Percentiles rank a stretch among this genome's conserved stretches.
These are phyloP conservation scores for Aspergillus latus DNA, from an alignment of 2,329 filamentous ascomycete species.

Conservation along the genomic window DNA sequence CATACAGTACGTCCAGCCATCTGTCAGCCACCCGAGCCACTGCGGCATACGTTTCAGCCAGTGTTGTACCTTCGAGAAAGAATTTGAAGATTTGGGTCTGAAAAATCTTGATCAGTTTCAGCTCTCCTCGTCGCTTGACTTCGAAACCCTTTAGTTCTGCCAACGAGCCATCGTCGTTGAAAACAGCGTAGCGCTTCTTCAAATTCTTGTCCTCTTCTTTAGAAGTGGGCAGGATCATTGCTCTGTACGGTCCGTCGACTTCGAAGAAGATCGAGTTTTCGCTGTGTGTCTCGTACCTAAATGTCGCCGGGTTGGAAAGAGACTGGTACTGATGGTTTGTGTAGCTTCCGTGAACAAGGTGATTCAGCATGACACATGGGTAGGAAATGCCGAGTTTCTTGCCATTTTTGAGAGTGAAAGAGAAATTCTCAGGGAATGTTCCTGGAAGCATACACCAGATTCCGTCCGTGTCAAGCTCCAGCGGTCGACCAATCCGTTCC, in stretches of 20 bases:
- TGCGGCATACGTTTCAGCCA: slow-evolving; percentile 83
- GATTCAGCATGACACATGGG: slow-evolving; percentile 98
- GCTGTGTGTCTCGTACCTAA: slow-evolving; percentile 94
- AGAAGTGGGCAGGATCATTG: slow-evolving; percentile 95
- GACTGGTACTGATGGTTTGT: slow-evolving; percentile 98
- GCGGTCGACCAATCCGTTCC: slow-evolving; percentile 84
- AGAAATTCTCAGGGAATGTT: slow-evolving; percentile 94
- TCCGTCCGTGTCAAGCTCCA: slow-evolving; percentile 96
- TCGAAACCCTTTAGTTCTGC: slow-evolving; percentile 98
- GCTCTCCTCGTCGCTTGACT: slow-evolving; percentile 92
- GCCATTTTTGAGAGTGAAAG: slow-evolving; percentile 89
- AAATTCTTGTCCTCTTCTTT: slow-evolving; percentile 99
- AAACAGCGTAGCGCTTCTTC: slow-evolving; percentile 98
- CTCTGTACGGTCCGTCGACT: slow-evolving; percentile 94
- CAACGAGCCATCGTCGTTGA: slow-evolving; percentile 94
- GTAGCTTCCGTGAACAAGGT: slow-evolving; percentile 89
- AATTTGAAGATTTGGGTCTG: slow-evolving; percentile 99
- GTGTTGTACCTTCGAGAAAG: slow-evolving; percentile 85
- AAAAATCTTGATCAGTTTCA: slow-evolving; percentile 99
- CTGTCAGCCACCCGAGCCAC: slow-evolving; percentile 94
- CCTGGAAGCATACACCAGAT: slow-evolving; percentile 99
- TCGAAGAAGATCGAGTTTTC: slow-evolving; percentile 99
- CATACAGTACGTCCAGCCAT: slow-evolving; percentile 94
- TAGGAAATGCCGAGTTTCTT: slow-evolving; percentile 98
- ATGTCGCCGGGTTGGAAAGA: slow-evolving; percentile 71